These are phyloP conservation scores for Zopfochytrium polystomum DNA, from an alignment of 371 early-diverging fungal genomes.

Conservation along the genomic window DNA sequence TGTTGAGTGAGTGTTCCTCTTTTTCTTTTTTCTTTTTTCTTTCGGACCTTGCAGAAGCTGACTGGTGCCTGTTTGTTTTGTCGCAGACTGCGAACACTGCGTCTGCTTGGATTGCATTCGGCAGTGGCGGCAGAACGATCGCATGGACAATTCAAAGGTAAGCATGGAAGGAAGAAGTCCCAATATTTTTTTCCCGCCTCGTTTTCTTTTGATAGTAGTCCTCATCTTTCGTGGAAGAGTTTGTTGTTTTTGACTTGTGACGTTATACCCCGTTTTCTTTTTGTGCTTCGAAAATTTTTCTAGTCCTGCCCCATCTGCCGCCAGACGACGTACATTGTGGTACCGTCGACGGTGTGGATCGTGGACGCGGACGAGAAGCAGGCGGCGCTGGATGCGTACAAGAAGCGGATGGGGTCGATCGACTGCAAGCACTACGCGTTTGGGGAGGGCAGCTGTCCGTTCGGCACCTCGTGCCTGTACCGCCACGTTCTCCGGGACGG, in stretches of 20 bases:
- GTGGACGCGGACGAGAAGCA: slow-evolving; percentile 41
- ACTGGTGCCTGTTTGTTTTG: neutral
- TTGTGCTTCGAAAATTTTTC: neutral
- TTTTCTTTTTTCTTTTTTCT: neutral
- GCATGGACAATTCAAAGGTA: slow-evolving; percentile 44
- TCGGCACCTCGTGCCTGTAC: slow-evolving; percentile 57
- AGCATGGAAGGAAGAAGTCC: neutral
- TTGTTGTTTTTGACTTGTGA: neutral
- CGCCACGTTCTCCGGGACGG: slow-evolving; percentile 49
- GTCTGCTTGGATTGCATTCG: slow-evolving; percentile 58
- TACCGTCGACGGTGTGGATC: slow-evolving; percentile 52
- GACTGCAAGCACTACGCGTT: slow-evolving; percentile 53
- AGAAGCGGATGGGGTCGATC: slow-evolving; percentile 45
- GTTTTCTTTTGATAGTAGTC: neutral
- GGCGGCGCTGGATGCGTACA: slow-evolving; percentile 46
- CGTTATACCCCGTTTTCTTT: too few species aligned
- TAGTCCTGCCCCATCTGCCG: slow-evolving; percentile 49
- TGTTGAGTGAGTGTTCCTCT: slow-evolving; percentile 40
- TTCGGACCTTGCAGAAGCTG: neutral
- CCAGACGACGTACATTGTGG: slow-evolving; percentile 46
- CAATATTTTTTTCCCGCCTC: too few species aligned
- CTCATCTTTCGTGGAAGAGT: neutral
- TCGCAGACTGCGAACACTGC: slow-evolving; percentile 52
- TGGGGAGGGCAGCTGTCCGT: slow-evolving; percentile 56
- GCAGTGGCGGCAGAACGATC: slow-evolving; percentile 49